Base-by-base conservation (phyloP, 352 stramenopile species). In the Phytophthora sojae region DNA sequence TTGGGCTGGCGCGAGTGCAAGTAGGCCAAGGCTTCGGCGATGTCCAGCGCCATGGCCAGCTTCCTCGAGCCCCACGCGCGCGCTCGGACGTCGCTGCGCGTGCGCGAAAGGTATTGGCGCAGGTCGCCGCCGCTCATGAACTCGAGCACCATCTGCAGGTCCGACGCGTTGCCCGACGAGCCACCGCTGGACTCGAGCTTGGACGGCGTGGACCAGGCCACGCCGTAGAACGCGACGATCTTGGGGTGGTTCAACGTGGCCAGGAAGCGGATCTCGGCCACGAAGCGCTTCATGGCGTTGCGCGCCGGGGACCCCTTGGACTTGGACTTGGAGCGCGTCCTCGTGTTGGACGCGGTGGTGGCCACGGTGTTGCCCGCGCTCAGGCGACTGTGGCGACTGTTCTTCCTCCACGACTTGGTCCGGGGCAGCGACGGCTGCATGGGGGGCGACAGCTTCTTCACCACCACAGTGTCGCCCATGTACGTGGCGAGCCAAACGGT, bases 201-300 rank as follows among this genome's bases (percentile, higher is more conserved):
- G 26, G 58, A 54, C 12, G 67, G 59, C 3, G 62, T 67, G 3
- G 59, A 58, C 86, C 87, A 96, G 21, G 85, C 84, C 3, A 93
- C 85, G 6, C 91, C 91, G n/a, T 95, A 69, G 45, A 97, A 91
- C 19, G 83, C 71, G 15, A 96, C 69, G 21, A 97, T 94, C 58
- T 93, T 93, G 6, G 86, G 83, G 45, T 97, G 89, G 11, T 79
- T 75, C 15, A 96, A 55, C 0, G 74, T 73, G 2, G 71, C 82
- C 21, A 95, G 70, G 53, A 93, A 82, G 37, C 81, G 80, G 53
- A 97, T 90, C 30, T 95, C 88, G 12, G 80, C 75, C 12, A 93
- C 59, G 61, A 97, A 96, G 12, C 73, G 54, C 8, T 51, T 47
- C 21, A 81, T 49, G 0, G 69, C 57, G 47, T 25, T 78, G 6